Base-by-base conservation (phyloP, 169 alveolate genomes). In the Plasmodium yoelii region DNA sequence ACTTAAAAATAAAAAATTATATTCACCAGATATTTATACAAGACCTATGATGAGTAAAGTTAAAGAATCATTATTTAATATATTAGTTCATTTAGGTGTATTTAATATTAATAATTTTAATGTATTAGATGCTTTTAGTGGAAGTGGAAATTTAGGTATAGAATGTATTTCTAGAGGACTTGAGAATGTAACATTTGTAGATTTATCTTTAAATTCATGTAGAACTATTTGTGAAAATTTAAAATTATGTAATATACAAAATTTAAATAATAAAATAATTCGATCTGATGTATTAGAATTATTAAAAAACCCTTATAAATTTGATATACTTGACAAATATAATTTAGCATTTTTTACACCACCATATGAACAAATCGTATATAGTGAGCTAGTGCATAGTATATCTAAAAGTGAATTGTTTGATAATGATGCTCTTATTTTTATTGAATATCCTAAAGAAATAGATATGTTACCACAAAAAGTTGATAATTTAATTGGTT, bases 61-160 rank as follows among this genome's bases (percentile, higher is more conserved):
- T 28, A 93, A 93, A 53, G 88, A 88, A 57, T 87, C 95, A 5
- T 46, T 93, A 24, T 93, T 93, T 64, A 67, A 82, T 51, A 24
- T 88, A 9, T 56, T 93, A 61, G 73, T 90, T 6, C 94, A 90
- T 49, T 59, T 90, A 68, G 93, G 94, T 0, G 49, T 90, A 51
- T 93, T 93, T 12, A 84, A 88, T 71, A 64, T 61, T 46, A 18
- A 51, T 53, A 47, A n/a, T 70, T 60, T 65, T 42, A 94, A 96
- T 42, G 96, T 94, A 5, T 47, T 94, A 15, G 97, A 94, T 59
- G 72, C 94, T 26, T 94, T 87, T 51, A 91, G 97, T 60, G 97
- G 97, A 34, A 93, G 95, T 68, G 97, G 97, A 1, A 89, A 96
- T n/a, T 77, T 94, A 59, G 97, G 97, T 51, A 75, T 94, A 39